These are phyloP conservation scores for Coemansia sp. DNA, from an alignment of 371 early-diverging fungal species.

Conservation along the genomic window DNA sequence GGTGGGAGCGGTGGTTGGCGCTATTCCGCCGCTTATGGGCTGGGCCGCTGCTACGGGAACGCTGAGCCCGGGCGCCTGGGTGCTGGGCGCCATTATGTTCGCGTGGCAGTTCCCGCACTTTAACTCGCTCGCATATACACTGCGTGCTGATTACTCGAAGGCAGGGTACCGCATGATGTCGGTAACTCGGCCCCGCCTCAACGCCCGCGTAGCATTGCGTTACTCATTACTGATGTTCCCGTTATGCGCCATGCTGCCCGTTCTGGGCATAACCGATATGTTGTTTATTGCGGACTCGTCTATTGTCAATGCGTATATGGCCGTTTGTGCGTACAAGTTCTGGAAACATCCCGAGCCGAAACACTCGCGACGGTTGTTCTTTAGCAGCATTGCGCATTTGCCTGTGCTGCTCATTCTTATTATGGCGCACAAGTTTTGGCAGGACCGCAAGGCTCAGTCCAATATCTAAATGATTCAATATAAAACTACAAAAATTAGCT, in stretches of 20 bases:
- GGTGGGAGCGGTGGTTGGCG: constrained; percentile 95
- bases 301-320: constrained; percentile 72
- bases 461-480: neutral
- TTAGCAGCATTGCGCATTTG: constrained; percentile 84
- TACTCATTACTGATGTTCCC: constrained; percentile 87
- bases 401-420: constrained; percentile 82
- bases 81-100: constrained; percentile 79
- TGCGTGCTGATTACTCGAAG: constrained; percentile 91
- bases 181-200: constrained; percentile 82
- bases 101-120: constrained; percentile 99
- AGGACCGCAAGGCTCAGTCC: constrained; percentile 12
- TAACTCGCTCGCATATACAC: constrained; percentile 88
- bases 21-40: constrained; percentile 97
- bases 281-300: constrained; percentile 79
- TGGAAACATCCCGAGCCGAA: constrained; percentile 77
- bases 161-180: constrained; percentile 97
- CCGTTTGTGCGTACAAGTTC: constrained; percentile 69
- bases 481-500: neutral
- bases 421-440: constrained; percentile 76
- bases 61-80: constrained; percentile 78
- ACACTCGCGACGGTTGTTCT: constrained; percentile 85
- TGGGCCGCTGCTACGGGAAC: constrained; percentile 84
- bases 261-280: constrained; percentile 74
- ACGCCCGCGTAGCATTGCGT: constrained; percentile 83
- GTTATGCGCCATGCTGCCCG: constrained; percentile 63